Conservation (phyloP, 106 monocot genomes). For the Allium cepa region DNA sequence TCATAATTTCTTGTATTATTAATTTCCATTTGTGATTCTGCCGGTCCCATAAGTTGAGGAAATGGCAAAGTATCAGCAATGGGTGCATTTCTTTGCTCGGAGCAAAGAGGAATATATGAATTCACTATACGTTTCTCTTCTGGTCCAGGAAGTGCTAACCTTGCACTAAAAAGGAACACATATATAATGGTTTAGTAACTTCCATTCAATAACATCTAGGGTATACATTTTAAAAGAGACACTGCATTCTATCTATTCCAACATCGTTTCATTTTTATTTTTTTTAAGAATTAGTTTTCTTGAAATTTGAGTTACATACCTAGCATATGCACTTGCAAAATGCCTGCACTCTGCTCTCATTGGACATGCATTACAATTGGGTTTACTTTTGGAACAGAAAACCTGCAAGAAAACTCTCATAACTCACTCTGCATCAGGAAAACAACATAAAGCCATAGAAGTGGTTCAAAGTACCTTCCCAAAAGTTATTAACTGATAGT, state of each 20-base stretch:
- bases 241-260: no score
- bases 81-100: not conserved
- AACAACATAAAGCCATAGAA: no score
- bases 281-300: not conserved
- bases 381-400: constrained; percentile 16
- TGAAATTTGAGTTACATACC: not conserved
- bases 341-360: constrained; percentile 20
- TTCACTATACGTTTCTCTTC: constrained; percentile 3
- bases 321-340: constrained; percentile 10
- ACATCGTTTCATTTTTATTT: no score
- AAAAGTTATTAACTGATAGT: constrained; percentile 95
- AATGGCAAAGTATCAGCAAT: not conserved
- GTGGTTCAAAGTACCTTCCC: constrained; percentile 53
- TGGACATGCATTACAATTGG: constrained; percentile 16
- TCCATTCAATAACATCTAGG: no score
- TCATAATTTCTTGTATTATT: not conserved
- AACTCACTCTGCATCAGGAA: no score
- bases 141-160: constrained; percentile 14
- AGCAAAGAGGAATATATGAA: constrained; percentile 1
- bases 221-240: no score
- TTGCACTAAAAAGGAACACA: constrained; percentile 5
- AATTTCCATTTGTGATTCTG: not conserved
- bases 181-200: no score
- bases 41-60: not conserved
- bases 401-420: constrained; percentile 7